Evolutionary conservation across 345 rosid species (phyloP), one percentile per base, ranked within the genome.

Genomic region (Arabis alpina): DNA sequence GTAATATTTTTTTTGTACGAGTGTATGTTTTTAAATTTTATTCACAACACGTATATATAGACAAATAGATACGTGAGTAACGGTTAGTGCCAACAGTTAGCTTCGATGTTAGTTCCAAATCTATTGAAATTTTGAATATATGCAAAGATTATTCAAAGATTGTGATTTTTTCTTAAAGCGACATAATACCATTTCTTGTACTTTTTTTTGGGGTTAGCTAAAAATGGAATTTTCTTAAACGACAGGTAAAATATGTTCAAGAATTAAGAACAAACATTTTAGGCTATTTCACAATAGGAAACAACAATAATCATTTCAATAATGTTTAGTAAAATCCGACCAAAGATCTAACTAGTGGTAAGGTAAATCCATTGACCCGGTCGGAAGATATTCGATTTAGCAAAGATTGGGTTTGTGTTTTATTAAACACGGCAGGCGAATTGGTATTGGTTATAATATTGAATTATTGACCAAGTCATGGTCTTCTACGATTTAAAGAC

Each of bases 381-480:
- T 74, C 63, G 68, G 67, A 34, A 19, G 13, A 19, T 19, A 39
- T 57, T 71, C 37, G 50, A 72, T 45, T 8, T 56, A 65, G 53
- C 66, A 59, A 28, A 34, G 25, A 12, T 14, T 37, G 45, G 42
- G 62, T 51, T 72, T 32, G 23, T 55, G 32, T 72, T 72, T 54
- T 8, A 40, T 37, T 34, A 60, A 44, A 44, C 68, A 74, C 77
- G 77, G 71, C 36, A 56, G 61, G 50, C n/a, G 77, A 74, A 55
- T 13, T 61, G 49, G 79, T 76, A 70, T 25, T 62, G 23, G 23
- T 19, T 0, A 19, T 19, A 19, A 19, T 19, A 19, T 19, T 19
- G 23, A 19, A 50, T 32, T 9, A 50, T 76, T 70, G 79, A 76
- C 79, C 42, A 70, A 70, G 79, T 76, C 79, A 56, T 76, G 79